Base-by-base conservation (phyloP, 352 stramenopile species). In the Globisporangium recalcitrans region DNA sequence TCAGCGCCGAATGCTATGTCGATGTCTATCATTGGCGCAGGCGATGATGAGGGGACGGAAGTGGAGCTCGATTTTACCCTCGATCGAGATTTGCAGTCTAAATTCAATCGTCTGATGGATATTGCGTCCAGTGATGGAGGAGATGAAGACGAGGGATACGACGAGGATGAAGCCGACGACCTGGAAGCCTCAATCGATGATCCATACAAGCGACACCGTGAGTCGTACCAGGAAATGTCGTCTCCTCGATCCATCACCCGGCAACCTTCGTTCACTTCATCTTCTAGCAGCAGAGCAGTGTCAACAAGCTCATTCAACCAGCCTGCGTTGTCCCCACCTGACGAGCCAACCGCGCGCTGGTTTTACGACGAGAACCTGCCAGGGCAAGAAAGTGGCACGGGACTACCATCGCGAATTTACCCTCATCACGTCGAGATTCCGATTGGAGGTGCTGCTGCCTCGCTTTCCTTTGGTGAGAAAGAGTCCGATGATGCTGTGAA, bases 381-480 rank as follows among this genome's bases (percentile, higher is more conserved):
- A 1, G 69, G 83, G 62, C 68, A 71, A 7, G 57, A 65, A 36
- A 61, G 60, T 1, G 71, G 73, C 44, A 75, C 73, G 49, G 84
- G 80, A 0, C 72, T 74, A 7, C 85, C 87, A 16, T 91, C 81
- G 36, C 75, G 82, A 10, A 95, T 96, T 51, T 91, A 90, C 62
- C 82, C 82, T 16, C 87, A 96, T 60, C 87, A 96, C 38, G 80
- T 96, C 8, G 85, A 96, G 64, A 92, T 96, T 32, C 87, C 87
- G 1, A 87, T 95, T 27, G 85, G 83, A 46, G 87, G 87, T 32
- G 82, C 83, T 14, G 87, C 85, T 4, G 85, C 87, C 9, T 92
- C 87, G 6, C 70, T 96, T 19, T 94, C 83, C 3, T 96, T 96
- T 66, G 87, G 87, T 32, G 85, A 94, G 64, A 89, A 85, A 53